Evolutionary conservation across 2,329 filamentous ascomycete genomes (phyloP).

Genomic region (Botrytis tulipae): DNA sequence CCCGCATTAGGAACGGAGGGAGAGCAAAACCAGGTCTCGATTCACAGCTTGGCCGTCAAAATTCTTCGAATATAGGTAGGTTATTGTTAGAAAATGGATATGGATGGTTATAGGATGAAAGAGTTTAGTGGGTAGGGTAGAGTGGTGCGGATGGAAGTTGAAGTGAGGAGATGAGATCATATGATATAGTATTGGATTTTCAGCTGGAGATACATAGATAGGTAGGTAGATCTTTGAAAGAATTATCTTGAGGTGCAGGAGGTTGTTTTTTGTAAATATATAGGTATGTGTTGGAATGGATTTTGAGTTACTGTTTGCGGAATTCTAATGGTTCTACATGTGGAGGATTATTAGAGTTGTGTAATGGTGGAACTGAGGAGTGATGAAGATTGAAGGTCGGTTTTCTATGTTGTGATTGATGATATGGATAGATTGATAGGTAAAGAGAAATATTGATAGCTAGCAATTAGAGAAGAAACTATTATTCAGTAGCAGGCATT

Average conservation of each 20-base stretch:
- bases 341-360: rapidly evolving
- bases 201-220: background rate
- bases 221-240: background rate
- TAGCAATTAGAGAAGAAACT: too few relatives aligned
- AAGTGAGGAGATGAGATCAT: background rate
- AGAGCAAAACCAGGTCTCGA: too few relatives aligned
- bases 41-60: too few relatives aligned
- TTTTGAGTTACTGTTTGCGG: rapidly evolving
- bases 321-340: too few relatives aligned
- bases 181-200: background rate
- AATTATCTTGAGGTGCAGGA: rapidly evolving
- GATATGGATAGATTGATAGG: too few relatives aligned
- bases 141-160: background rate
- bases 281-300: background rate
- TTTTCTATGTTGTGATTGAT: too few relatives aligned
- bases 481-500: too few relatives aligned
- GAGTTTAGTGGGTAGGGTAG: background rate
- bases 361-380: too few relatives aligned
- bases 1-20: too few relatives aligned
- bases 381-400: background rate
- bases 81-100: too few relatives aligned
- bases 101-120: background rate
- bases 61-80: too few relatives aligned
- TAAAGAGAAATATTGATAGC: too few relatives aligned
- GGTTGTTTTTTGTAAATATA: background rate